Evolutionary conservation across 495 filamentous ascomycete species (phyloP).

Genomic region (Penicillium fimorum): DNA sequence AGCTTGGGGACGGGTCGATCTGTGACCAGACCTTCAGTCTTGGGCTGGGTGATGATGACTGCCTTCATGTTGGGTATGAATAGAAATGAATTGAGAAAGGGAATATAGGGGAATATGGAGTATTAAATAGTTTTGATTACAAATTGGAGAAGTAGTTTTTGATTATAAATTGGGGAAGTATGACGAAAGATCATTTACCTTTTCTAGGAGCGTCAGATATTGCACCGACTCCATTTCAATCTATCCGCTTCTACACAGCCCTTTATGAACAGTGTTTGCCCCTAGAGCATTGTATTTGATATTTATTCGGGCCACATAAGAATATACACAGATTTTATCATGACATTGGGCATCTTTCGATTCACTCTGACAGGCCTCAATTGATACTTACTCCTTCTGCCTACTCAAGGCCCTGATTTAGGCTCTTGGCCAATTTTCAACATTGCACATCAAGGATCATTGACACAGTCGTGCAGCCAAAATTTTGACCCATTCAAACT

Average conservation of each 20-base stretch:
- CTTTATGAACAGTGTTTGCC: background rate
- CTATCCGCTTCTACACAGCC: background rate
- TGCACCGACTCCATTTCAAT: constrained; percentile 5
- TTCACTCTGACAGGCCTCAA: background rate
- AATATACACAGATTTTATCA: background rate
- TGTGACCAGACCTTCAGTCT: constrained; percentile 22
- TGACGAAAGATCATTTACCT: background rate
- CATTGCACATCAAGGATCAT: background rate
- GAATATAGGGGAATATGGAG: background rate
- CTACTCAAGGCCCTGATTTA: background rate
- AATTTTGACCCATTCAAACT: background rate
- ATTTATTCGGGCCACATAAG: background rate
- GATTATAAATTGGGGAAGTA: too few relatives aligned
- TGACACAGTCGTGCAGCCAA: background rate
- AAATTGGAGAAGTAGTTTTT: background rate
- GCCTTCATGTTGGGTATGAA: constrained; percentile 24
- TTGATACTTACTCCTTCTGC: background rate
- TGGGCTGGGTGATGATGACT: constrained; percentile 22
- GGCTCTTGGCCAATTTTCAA: background rate
- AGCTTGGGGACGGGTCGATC: constrained; percentile 37
- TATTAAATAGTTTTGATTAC: constrained; percentile 5
- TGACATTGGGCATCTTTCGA: background rate
- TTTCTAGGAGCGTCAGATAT: background rate
- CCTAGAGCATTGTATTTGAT: background rate
- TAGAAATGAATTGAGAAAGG: background rate